Conservation (phyloP, 805 yeast species). For the Starmerella potacharoeniae region DNA sequence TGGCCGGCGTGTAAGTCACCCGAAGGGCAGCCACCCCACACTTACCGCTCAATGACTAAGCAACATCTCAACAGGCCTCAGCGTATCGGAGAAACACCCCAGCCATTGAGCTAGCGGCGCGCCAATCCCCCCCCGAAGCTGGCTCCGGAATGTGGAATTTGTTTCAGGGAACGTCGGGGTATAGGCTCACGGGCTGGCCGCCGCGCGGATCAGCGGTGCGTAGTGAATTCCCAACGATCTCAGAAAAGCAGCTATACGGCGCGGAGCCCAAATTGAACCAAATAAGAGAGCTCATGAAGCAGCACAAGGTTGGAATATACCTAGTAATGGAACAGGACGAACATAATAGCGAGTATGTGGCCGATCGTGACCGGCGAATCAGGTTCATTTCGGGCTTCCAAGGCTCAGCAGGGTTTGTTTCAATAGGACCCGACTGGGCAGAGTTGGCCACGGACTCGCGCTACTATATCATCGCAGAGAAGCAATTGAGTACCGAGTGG, state of each 20-base stretch:
- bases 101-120: too few relatives aligned
- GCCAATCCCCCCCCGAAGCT: too few relatives aligned
- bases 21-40: too few relatives aligned
- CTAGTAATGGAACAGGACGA: constrained; percentile 82
- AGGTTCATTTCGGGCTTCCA: constrained; percentile 73
- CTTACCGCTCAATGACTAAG: too few relatives aligned
- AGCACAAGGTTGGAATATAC: constrained; percentile 56
- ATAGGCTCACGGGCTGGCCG: background rate
- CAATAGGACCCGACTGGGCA: constrained; percentile 59
- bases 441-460: constrained; percentile 89
- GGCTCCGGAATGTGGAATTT: background rate
- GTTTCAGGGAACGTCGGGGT: constrained; percentile 2
- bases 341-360: constrained; percentile 84
- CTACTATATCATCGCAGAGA: constrained; percentile 80
- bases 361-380: constrained; percentile 69
- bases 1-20: too few relatives aligned
- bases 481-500: constrained; percentile 76
- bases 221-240: background rate
- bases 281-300: constrained; percentile 38
- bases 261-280: background rate
- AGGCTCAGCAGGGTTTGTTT: constrained; percentile 86
- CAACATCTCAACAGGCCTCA: too few relatives aligned
- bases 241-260: background rate
- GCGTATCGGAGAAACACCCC: too few relatives aligned
- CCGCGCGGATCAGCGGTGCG: constrained; percentile 1